Conservation (phyloP, 257 asterid genomes). For the Solanum etuberosum region DNA sequence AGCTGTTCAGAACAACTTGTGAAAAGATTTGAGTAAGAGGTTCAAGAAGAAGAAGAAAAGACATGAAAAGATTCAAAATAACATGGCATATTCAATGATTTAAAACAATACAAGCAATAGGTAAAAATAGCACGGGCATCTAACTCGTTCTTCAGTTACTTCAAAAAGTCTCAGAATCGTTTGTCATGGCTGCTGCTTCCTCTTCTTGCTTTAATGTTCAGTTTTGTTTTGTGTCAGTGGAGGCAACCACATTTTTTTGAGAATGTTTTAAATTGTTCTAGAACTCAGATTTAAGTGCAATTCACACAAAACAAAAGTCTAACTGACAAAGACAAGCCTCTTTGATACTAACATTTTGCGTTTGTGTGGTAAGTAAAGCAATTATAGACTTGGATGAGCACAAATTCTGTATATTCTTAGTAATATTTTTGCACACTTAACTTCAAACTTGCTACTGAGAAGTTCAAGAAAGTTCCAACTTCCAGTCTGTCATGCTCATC, state of each 20-base stretch:
- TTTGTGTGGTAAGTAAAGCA: background rate
- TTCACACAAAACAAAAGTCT: background rate
- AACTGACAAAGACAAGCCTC: background rate
- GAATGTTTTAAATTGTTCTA: background rate
- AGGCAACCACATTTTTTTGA: background rate
- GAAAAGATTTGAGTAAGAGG: background rate
- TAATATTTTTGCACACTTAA: background rate
- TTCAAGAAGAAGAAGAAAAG: background rate
- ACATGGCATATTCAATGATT: background rate
- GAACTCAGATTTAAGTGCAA: background rate
- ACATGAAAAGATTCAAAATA: background rate
- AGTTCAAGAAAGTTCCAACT: background rate
- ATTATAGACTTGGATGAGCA: background rate
- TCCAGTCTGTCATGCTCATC: background rate
- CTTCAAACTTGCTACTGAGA: background rate
- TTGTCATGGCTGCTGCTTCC: background rate
- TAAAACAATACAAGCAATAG: background rate
- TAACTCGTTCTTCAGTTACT: background rate
- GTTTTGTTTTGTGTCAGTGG: background rate
- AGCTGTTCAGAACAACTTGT: background rate
- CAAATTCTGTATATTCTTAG: background rate
- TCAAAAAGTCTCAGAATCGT: background rate
- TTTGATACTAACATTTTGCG: background rate
- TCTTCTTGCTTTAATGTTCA: background rate
- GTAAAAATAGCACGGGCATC: background rate